Evolutionary conservation across 2,329 filamentous ascomycete genomes (phyloP), one percentile per base, ranked within the genome.

Genomic region (Ophidiomyces ophidiicola): DNA sequence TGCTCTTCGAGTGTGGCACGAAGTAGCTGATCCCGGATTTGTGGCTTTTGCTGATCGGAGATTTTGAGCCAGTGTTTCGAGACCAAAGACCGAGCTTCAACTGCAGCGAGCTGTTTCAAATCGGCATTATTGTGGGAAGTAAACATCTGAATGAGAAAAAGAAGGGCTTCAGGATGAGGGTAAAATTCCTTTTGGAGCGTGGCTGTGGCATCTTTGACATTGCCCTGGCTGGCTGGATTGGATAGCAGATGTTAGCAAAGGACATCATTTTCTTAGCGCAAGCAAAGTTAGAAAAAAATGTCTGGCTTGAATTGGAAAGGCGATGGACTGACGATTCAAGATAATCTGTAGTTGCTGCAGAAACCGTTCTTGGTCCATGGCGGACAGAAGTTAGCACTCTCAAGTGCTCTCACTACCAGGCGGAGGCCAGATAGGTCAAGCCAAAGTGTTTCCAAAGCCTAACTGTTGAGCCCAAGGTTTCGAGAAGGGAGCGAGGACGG

Each of bases 101-200:
- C 85, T 38, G 87, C 83, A 38, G 90, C 86, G 49, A 93, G 74
- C 70, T 96, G 90, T 55, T 86, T 81, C 41, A 94, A 71, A 50
- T 78, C 74, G 32, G 72, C 60, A 55, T 71, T 68, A 44, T 78
- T 69, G 62, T 94, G 80, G 43, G 80, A 83, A 52, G 85, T 81
- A 51, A 92, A 73, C 54, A 94, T 78, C 64, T 94, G 85, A 50
- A 96, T 75, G 46, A 96, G 80, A 53, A 83, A 77, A 41, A 88
- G 72, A 42, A 96, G 76, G 11, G 85, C 84, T 54, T 86, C 76
- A 26, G 88, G 81, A 51, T 85, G 76, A 54, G 77, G 79, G 69
- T 93, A 96, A 71, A 84, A 96, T 64, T 82, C 83, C 64, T 92
- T 90, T 64, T 93, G 87, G 44, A 96, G 76, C 54, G 86, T 78